Conservation (phyloP, 2,329 filamentous ascomycete genomes). For the Diaporthe aspalathi region DNA sequence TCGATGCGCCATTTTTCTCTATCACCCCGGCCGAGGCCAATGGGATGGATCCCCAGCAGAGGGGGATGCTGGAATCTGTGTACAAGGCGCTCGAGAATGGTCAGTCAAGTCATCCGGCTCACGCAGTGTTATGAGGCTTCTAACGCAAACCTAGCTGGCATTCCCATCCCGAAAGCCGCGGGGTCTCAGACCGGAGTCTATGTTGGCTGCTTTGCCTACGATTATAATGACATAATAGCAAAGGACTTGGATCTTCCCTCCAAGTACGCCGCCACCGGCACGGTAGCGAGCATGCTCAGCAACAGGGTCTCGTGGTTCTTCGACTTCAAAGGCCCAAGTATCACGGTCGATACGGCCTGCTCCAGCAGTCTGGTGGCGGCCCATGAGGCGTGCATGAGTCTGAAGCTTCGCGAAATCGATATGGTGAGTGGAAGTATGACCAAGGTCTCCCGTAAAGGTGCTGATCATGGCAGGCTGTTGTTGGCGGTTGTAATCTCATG, state of each 20-base stretch:
- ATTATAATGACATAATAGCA: conserved; percentile 42
- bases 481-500: conserved; percentile 44
- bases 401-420: conserved; percentile 31
- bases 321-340: conserved; percentile 48
- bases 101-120: conserved; percentile 8
- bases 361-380: conserved; percentile 51
- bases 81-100: conserved; percentile 39
- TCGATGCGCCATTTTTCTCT: conserved; percentile 40
- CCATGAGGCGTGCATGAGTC: conserved; percentile 32
- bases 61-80: conserved; percentile 35
- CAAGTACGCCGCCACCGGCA: conserved; percentile 47
- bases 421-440: conserved; percentile 47
- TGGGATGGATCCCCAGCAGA: conserved; percentile 39
- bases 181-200: conserved; percentile 41
- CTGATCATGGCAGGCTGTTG: conserved; percentile 41
- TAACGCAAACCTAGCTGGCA: conserved; percentile 32
- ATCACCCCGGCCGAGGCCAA: conserved; percentile 38
- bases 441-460: background rate
- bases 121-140: background rate
- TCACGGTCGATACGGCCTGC: conserved; percentile 54
- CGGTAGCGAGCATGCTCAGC: conserved; percentile 46
- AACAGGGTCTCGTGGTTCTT: conserved; percentile 53
- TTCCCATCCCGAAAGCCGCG: conserved; percentile 19
- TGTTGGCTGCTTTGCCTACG: conserved; percentile 45
- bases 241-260: conserved; percentile 42